Percentiles rank a stretch among this genome's conserved stretches.
Evolutionary conservation across 2,329 filamentous ascomycete genomes (phyloP).

Genomic region (Penicillium sp.): DNA sequence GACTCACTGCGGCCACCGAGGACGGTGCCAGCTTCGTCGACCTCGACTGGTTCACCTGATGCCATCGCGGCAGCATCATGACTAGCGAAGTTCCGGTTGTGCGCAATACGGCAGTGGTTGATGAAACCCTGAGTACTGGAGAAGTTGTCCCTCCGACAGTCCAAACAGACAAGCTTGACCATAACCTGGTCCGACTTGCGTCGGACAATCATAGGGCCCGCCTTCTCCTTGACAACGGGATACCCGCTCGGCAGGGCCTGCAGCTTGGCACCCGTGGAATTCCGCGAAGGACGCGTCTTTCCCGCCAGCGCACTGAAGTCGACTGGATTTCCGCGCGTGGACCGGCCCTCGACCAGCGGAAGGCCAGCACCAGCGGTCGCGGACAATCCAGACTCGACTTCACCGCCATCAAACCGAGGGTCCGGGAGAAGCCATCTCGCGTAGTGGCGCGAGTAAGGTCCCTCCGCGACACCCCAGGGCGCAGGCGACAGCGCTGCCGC

Average conservation of each 20-base stretch:
- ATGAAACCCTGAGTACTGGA: conserved; percentile 96
- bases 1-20: conserved; percentile 41
- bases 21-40: conserved; percentile 56
- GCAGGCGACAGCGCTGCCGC: conserved; percentile 73
- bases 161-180: conserved; percentile 86
- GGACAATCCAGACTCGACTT: conserved; percentile 30
- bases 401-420: conserved; percentile 72
- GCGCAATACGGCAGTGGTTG: conserved; percentile 96
- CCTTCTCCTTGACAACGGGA: conserved; percentile 73
- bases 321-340: conserved; percentile 71
- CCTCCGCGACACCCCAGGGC: conserved; percentile 86
- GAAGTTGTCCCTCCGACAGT: conserved; percentile 87
- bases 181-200: conserved; percentile 76
- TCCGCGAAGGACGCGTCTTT: conserved; percentile 59
- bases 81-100: conserved; percentile 89
- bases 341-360: conserved; percentile 64
- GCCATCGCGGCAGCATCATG: conserved; percentile 90
- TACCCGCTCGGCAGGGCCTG: conserved; percentile 70
- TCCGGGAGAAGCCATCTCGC: conserved; percentile 93
- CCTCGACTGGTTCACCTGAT: conserved; percentile 79
- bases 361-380: conserved; percentile 35
- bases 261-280: conserved; percentile 62
- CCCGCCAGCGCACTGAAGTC: conserved; percentile 53
- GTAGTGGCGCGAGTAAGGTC: conserved; percentile 92
- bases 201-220: conserved; percentile 78